A percentile compares a stretch with the other conserved stretches of the same genome.
phyloP scores from a whole-genome alignment of 495 filamentous ascomycete genomes.

The Lindgomyces ingoldianus region DNA sequence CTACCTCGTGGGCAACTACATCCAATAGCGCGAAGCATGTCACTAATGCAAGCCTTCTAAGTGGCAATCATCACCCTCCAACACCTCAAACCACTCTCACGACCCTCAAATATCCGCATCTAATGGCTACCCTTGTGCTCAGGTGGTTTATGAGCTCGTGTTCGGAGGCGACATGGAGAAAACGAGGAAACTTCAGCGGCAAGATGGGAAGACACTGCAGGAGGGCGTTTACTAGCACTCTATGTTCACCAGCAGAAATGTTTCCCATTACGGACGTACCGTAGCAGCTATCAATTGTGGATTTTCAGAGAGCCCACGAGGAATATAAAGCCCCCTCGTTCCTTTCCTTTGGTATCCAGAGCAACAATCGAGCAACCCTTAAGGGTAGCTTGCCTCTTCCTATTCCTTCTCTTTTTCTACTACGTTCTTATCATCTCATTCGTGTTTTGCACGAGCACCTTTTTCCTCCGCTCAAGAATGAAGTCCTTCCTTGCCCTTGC shows the following conservation, averaged over 20 bases:
- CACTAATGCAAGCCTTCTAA: conserved; percentile 20
- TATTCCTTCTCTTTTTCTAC: background rate
- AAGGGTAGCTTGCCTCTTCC: background rate
- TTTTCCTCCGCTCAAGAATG: conserved; percentile 1
- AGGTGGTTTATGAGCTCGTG: background rate
- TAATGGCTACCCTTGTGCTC: no score
- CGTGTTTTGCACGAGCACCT: background rate
- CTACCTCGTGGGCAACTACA: conserved; percentile 9
- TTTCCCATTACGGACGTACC: background rate
- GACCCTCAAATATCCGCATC: conserved; percentile 20
- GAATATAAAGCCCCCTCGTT: background rate
- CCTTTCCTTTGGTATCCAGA: background rate
- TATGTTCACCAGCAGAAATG: background rate
- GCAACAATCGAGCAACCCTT: background rate
- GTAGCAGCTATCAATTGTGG: background rate
- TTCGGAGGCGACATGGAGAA: no score
- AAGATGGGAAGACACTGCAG: conserved; percentile 16
- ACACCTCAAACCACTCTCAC: background rate
- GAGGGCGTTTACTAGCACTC: conserved; percentile 10
- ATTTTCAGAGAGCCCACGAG: background rate
- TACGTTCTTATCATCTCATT: background rate
- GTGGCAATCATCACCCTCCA: background rate
- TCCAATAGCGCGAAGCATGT: conserved; percentile 19
- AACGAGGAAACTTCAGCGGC: background rate
- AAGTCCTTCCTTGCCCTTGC: conserved; percentile 20